These are phyloP conservation scores for Symmetrospora coprosmae DNA, from an alignment of 768 basidiomycete genomes.

Conservation along the genomic window DNA sequence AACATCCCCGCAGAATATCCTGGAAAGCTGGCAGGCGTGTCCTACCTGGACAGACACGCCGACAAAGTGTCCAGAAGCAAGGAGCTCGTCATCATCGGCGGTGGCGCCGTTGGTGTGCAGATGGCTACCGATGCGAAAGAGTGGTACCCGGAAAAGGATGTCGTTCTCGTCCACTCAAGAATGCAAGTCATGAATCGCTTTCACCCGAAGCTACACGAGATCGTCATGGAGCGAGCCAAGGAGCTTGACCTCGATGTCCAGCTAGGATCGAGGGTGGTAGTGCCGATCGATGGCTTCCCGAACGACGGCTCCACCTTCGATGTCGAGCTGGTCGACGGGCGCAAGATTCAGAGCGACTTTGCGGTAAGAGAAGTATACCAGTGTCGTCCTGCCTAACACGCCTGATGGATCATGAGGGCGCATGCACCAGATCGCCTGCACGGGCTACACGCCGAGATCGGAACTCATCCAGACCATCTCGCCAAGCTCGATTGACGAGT, in stretches of 20 bases:
- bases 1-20: neutral
- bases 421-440: constrained; percentile 16
- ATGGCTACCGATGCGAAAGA: constrained; percentile 39
- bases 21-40: constrained; percentile 36
- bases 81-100: constrained; percentile 38
- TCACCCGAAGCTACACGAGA: constrained; percentile 35
- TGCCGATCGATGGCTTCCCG: constrained; percentile 7
- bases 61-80: constrained; percentile 30
- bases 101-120: constrained; percentile 39
- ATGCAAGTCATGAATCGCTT: constrained; percentile 36
- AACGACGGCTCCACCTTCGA: constrained; percentile 8
- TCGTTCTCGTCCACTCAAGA: constrained; percentile 38
- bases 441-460: neutral
- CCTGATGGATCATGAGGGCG: too few relatives aligned
- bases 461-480: neutral
- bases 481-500: neutral
- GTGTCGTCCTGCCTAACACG: too few relatives aligned
- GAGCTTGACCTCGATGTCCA: neutral
- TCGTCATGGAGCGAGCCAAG: constrained; percentile 12
- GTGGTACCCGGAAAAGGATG: constrained; percentile 35
- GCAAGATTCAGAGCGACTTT: neutral
- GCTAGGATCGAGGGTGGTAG: constrained; percentile 1
- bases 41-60: constrained; percentile 35
- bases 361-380: too few relatives aligned
- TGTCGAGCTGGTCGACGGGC: constrained; percentile 5